These are phyloP conservation scores for Eucalyptus curtisii DNA, from an alignment of 345 rosid species.

Conservation along the genomic window DNA sequence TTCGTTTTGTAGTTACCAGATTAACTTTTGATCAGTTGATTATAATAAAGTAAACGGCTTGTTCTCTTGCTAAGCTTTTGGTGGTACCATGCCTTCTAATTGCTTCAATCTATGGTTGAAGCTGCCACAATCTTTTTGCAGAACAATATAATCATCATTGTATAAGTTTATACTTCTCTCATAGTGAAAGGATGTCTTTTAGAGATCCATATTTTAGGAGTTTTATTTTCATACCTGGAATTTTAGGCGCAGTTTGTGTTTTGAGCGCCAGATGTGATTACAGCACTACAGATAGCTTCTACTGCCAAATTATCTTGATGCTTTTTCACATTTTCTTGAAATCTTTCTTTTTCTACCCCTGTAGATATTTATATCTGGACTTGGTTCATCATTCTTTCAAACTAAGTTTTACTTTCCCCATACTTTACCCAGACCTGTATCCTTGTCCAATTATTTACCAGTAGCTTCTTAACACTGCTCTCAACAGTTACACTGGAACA, in stretches of 20 bases:
- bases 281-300: neutral
- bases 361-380: neutral
- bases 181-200: neutral
- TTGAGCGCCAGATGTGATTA: neutral
- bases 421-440: neutral
- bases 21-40: neutral
- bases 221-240: neutral
- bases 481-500: slow-evolving; percentile 56
- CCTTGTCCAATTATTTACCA: neutral
- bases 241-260: neutral
- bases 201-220: neutral
- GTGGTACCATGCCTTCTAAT: neutral
- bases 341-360: neutral
- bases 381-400: neutral
- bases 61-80: neutral
- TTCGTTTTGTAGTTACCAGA: neutral
- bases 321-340: neutral
- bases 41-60: neutral
- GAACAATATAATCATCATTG: neutral
- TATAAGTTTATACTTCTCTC: neutral
- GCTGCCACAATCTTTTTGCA: neutral
- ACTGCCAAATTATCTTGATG: neutral
- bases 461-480: neutral
- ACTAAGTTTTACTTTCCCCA: neutral
- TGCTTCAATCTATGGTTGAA: neutral